Conservation (phyloP, 176 grass and related monocot species). For the Cenchrus fungigraminus region DNA sequence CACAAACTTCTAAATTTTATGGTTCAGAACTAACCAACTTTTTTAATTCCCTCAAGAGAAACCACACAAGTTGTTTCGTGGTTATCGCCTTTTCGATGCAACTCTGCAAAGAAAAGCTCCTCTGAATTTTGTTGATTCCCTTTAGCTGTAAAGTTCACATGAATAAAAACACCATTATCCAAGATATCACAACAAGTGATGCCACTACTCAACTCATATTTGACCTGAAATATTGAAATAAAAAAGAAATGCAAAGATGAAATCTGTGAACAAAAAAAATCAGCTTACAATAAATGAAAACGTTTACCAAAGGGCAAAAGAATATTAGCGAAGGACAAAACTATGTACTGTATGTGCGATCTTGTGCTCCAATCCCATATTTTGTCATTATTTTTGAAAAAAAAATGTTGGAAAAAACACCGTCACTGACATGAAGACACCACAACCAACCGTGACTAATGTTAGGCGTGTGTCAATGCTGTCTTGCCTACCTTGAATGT, state of each 20-base stretch:
- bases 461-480: no score
- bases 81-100: neutral
- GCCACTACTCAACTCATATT: conserved; percentile 6
- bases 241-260: neutral
- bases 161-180: neutral
- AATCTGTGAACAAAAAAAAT: neutral
- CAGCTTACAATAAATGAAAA: no score
- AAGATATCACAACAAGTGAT: neutral
- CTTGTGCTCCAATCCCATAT: no score
- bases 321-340: neutral
- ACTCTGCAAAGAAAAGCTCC: conserved; percentile 25
- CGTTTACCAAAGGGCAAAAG: neutral
- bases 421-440: no score
- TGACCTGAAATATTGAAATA: neutral
- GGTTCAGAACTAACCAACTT: neutral
- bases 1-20: neutral
- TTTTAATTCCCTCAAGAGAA: neutral
- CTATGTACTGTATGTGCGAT: no score
- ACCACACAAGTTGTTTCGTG: neutral
- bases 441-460: no score
- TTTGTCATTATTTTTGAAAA: no score
- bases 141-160: conserved; percentile 29
- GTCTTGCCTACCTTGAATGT: no score
- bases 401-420: no score
- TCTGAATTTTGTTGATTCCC: neutral